Evolutionary conservation across 768 basidiomycete species (phyloP), one percentile per base, ranked within the genome.

Genomic region (Mrakia blollopis): DNA sequence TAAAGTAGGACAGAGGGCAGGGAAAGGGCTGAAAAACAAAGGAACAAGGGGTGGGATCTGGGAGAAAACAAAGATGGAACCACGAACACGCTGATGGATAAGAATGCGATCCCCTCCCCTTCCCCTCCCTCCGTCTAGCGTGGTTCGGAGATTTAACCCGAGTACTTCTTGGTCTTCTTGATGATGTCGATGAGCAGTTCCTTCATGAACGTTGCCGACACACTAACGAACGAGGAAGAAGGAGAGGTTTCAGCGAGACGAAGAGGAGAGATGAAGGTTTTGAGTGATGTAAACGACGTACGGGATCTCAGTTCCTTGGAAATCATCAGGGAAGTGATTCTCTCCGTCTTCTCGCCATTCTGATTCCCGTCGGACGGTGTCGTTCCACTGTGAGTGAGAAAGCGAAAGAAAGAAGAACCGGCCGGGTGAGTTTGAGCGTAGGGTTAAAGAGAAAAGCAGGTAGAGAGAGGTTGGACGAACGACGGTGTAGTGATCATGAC

Each of bases 291-390:
- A 32, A 73, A 16, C n/a, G 0, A 72, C 72, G 21, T 8, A 72
- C 72, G 72, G 72, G 47, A 72, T 72, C 52, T 57, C 60, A 25
- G 52, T 57, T 10, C 72, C 72, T 21, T 72, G 72, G 72, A 72
- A 72, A 14, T 72, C 72, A 9, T 72, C 72, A 7, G 72, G 72
- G 72, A 72, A 54, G 52, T 57, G 47, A 25, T 54, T 52, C 10
- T 52, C 44, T 32, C 72, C 72, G 23, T 61, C 60, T 25, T 32
- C 72, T 18, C 72, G 72, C 72, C 72, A 72, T 4, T 54, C 52
- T 18, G 44, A 32, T 54, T 72, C 54, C 2, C 35, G 52, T 18
- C 60, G 54, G 32, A 72, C 52, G 32, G 72, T 72, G 60, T 32
- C 30, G 60, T 72, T 72, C 72, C 72, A 72, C 72, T 72, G 57